phyloP scores from a whole-genome alignment of 2,329 filamentous ascomycete species.

The Nigrograna mackinnonii region DNA sequence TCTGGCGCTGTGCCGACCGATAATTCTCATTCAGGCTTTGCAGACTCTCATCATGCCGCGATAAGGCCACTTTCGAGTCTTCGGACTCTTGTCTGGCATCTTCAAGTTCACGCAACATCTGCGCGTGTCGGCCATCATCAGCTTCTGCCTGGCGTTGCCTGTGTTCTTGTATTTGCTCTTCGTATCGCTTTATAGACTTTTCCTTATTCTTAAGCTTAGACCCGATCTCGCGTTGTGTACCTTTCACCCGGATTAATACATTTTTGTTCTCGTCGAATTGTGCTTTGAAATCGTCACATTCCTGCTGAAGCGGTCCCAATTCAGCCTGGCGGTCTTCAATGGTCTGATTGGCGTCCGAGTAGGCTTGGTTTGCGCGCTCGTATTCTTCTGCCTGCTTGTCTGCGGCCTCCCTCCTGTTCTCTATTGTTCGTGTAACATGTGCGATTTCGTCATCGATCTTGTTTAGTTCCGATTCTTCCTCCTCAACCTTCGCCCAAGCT shows the following conservation, averaged over 20 bases:
- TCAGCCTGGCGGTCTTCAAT: conserved; percentile 38
- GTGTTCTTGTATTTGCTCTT: conserved; percentile 57
- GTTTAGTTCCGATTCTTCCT: conserved; percentile 44
- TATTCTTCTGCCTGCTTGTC: conserved; percentile 47
- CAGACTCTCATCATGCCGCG: conserved; percentile 44
- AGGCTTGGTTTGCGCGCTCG: conserved; percentile 46
- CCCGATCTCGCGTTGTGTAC: conserved; percentile 69
- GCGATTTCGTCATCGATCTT: conserved; percentile 29
- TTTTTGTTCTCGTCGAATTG: conserved; percentile 58
- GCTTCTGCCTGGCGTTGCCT: conserved; percentile 61
- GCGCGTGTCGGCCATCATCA: conserved; percentile 70
- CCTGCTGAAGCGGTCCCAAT: conserved; percentile 50
- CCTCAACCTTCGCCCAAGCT: conserved; percentile 85
- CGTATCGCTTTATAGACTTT: conserved; percentile 43
- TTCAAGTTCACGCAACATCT: conserved; percentile 63
- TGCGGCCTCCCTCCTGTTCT: conserved; percentile 49
- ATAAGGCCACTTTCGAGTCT: conserved; percentile 47
- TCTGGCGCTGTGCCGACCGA: conserved; percentile 30
- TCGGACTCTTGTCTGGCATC: conserved; percentile 57
- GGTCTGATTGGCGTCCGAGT: conserved; percentile 39
- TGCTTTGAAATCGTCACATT: conserved; percentile 54
- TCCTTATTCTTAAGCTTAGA: conserved; percentile 59
- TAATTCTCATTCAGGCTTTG: conserved; percentile 40
- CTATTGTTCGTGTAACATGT: conserved; percentile 51
- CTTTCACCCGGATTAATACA: conserved; percentile 55